Percentiles rank a stretch among this genome's conserved stretches.
Evolutionary conservation across 345 rosid species (phyloP).

Genomic region (Syzygium jambos): DNA sequence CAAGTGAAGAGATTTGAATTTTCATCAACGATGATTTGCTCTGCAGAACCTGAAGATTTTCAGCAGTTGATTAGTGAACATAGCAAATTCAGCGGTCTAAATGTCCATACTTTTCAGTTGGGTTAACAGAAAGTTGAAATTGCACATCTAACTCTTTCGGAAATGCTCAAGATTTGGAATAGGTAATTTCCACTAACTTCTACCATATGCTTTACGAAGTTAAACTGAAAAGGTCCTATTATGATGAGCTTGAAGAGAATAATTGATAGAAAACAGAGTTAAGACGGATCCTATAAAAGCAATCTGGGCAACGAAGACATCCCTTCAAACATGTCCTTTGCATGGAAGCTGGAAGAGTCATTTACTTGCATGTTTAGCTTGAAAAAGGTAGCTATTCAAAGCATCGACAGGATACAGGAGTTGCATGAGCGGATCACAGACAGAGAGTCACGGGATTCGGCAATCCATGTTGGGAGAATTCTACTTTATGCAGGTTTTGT

Average conservation of each 20-base stretch:
- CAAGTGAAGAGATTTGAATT: slow-evolving; percentile 52
- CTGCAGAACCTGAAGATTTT: slow-evolving; percentile 42
- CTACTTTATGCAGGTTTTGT: not conserved
- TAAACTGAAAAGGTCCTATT: not conserved
- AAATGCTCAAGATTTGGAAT: not conserved
- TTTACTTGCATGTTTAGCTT: not conserved
- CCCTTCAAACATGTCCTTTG: not conserved
- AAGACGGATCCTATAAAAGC: not conserved
- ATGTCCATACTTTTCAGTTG: not conserved
- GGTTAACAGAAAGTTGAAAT: not conserved
- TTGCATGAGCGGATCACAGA: not conserved
- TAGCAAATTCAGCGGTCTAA: not conserved
- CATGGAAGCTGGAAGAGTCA: not conserved
- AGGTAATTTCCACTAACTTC: not conserved
- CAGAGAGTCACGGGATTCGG: not conserved
- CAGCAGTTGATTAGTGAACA: not conserved
- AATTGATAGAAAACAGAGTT: not conserved
- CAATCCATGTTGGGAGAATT: not conserved
- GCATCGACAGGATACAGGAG: not conserved
- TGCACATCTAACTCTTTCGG: not conserved
- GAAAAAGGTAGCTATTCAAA: not conserved
- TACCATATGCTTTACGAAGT: not conserved
- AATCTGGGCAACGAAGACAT: not conserved
- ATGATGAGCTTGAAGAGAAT: not conserved
- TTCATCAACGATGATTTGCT: slow-evolving; percentile 43